Conservation (phyloP, 2,329 filamentous ascomycete species). For the Coniella vitis region DNA sequence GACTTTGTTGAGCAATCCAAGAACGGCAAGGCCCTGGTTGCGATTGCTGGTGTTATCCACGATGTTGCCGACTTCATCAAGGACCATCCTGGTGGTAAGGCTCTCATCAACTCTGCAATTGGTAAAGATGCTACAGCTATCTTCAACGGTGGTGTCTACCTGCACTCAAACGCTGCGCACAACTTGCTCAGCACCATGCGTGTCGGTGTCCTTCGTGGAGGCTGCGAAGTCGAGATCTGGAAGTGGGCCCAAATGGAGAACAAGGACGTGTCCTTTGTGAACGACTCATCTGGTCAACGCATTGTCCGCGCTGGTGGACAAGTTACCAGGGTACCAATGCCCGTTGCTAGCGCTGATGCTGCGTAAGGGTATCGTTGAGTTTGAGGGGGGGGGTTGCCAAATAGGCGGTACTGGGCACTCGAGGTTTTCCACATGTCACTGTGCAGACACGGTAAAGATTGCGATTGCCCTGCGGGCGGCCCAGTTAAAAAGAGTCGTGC, state of each 20-base stretch:
- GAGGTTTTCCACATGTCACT: too few relatives aligned
- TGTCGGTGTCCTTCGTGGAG: slow-evolving; percentile 77
- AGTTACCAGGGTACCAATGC: slow-evolving; percentile 74
- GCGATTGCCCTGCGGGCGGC: too few relatives aligned
- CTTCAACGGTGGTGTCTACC: slow-evolving; percentile 88
- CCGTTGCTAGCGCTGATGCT: slow-evolving; percentile 75
- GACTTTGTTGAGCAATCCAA: slow-evolving; percentile 74
- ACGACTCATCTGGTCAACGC: slow-evolving; percentile 72
- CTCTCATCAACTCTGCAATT: slow-evolving; percentile 73
- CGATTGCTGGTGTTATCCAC: slow-evolving; percentile 79
- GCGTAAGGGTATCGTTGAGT: slow-evolving; percentile 42
- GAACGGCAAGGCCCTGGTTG: slow-evolving; percentile 69
- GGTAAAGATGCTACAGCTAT: slow-evolving; percentile 86
- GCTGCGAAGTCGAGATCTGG: slow-evolving; percentile 89
- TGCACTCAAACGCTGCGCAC: slow-evolving; percentile 84
- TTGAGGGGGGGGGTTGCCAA: not conserved
- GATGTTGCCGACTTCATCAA: slow-evolving; percentile 80
- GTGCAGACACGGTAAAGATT: too few relatives aligned
- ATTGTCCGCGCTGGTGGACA: slow-evolving; percentile 83
- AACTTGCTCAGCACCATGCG: slow-evolving; percentile 85
- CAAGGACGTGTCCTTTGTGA: slow-evolving; percentile 74
- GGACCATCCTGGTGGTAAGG: slow-evolving; percentile 85
- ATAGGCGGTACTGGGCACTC: too few relatives aligned
- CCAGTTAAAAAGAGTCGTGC: too few relatives aligned
- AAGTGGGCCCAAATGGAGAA: slow-evolving; percentile 79